A percentile compares a stretch with the other conserved stretches of the same genome.
These are phyloP conservation scores for Oryza glumipatula DNA, from an alignment of 176 grass and related monocot genomes.

Conservation along the genomic window DNA sequence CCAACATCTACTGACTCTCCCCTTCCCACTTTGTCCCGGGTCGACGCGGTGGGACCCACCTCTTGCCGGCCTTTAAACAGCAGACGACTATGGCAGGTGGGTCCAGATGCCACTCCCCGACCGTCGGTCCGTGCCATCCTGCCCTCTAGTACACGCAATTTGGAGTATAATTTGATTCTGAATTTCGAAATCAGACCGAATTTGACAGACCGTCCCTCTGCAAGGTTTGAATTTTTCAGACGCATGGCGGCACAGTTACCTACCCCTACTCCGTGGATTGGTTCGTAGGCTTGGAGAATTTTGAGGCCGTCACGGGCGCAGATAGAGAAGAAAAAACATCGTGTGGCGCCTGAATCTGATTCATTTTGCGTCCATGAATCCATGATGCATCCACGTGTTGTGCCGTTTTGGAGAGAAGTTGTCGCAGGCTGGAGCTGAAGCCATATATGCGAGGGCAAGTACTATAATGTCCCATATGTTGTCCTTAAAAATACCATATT, in stretches of 20 bases:
- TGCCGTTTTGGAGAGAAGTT: background rate
- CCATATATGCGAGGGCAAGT: background rate
- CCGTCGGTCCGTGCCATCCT: background rate
- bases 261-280: background rate
- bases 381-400: slow-evolving; percentile 29
- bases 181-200: background rate
- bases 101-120: background rate
- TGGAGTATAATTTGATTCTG: background rate
- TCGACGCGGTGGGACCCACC: background rate
- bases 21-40: slow-evolving; percentile 4
- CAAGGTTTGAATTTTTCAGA: too few species aligned
- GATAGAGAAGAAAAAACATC: background rate
- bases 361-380: too few species aligned
- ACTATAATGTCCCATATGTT: too few species aligned
- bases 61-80: background rate
- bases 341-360: too few species aligned
- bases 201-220: too few species aligned
- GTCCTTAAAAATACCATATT: too few species aligned
- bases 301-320: slow-evolving; percentile 4
- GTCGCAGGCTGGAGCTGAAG: background rate
- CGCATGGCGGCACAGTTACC: background rate
- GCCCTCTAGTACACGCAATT: too few species aligned
- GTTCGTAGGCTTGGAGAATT: background rate
- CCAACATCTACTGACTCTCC: background rate
- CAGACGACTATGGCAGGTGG: background rate